These are phyloP conservation scores for Goniomonas avonlea DNA, from an alignment of 78 protist species.

Conservation along the genomic window DNA sequence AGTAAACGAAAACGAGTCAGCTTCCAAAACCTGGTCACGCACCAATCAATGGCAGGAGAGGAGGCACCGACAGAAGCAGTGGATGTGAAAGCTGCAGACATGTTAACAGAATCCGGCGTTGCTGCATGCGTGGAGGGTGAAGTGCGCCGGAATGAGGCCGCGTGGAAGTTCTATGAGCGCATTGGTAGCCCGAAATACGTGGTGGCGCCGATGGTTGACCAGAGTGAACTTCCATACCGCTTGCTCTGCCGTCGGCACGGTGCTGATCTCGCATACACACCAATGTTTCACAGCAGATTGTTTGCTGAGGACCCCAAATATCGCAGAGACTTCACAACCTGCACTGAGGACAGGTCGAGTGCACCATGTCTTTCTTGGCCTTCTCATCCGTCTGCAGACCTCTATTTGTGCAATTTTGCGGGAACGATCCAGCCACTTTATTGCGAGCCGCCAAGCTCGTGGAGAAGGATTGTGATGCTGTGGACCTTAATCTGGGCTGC, in stretches of 20 bases:
- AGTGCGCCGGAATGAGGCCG: too few relatives aligned
- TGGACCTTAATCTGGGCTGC: constrained; percentile 44
- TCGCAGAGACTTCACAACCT: background rate
- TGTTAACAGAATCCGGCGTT: too few relatives aligned
- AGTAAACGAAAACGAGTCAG: too few relatives aligned
- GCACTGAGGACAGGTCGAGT: too few relatives aligned
- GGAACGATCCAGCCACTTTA: constrained; percentile 15
- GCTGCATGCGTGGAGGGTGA: too few relatives aligned
- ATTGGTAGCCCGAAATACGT: constrained; percentile 23
- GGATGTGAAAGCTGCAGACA: too few relatives aligned
- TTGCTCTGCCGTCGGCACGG: constrained; percentile 24
- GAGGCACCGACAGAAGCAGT: too few relatives aligned
- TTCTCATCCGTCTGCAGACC: background rate
- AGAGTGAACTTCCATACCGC: constrained; percentile 44
- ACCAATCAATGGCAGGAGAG: too few relatives aligned
- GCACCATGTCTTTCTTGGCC: background rate
- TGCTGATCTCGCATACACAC: background rate
- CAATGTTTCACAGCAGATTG: background rate
- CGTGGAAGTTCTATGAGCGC: background rate
- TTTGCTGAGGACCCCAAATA: background rate
- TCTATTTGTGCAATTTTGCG: background rate
- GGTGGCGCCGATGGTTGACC: constrained; percentile 62
- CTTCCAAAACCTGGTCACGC: too few relatives aligned
- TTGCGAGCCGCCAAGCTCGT: constrained; percentile 18
- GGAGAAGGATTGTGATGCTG: constrained; percentile 18